Base-by-base conservation (phyloP, 768 basidiomycete genomes). In the Chalciporus pseudorubinellus region DNA sequence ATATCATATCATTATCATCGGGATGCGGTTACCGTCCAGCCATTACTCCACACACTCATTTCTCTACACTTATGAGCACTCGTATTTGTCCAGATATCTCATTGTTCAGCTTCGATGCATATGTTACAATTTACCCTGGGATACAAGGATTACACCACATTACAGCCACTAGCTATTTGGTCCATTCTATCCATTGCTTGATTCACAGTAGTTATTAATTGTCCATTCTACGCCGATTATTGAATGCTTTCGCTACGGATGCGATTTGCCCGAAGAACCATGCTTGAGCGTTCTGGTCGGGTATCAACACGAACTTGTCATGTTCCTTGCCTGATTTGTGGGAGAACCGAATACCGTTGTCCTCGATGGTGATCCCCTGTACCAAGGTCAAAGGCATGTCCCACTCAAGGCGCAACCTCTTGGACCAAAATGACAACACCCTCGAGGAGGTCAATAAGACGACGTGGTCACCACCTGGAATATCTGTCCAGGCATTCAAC, bases 371-470 rank as follows among this genome's bases (percentile, higher is more conserved):
- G 40, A 98, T 83, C 16, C 90, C 91, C 67, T 90, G 85, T 3
- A 98, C 82, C 58, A 91, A 85, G 18, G 81, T 82, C 65, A 98
- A 84, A 0, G 93, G 86, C 13, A 98, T 73, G 57, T 98, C 93
- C 95, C 95, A 99, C 38, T 89, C 85, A 5, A 95, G 80, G 29
- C 82, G 82, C 33, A 98, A 79, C 64, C 81, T 91, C 66, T 81
- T 87, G 11, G 92, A 87, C 80, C 86, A 86, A 68, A 98, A 92
- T 11, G 87, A 85, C 24, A 98, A 68, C 31, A 98, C 80, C 41
- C 86, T 79, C 4, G 82, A 79, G 33, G 84, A 81, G 10, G 95
- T 98, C 56, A 98, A 72, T 33, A 92, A 72, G 21, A 90, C 78
- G 3, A 89, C 83, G 56, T 84, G 87, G 70, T 95, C 92, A 45